Base-by-base conservation (phyloP, 1,284 basidiomycete species). In the Sanghuangporus sanghuang region DNA sequence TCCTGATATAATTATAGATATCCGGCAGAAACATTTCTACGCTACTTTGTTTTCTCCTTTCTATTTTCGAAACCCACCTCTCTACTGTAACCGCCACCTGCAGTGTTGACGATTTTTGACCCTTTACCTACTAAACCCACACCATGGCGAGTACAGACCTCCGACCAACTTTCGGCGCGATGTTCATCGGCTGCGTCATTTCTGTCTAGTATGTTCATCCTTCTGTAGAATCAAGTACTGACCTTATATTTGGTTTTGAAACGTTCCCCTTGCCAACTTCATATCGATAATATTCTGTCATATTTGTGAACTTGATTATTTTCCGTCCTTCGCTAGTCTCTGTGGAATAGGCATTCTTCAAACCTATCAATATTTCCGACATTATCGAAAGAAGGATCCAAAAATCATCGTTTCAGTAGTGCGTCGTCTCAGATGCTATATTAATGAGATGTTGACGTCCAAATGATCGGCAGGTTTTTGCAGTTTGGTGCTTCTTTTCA, bases 161-260 rank as follows among this genome's bases (percentile, higher is more conserved):
- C 14, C 60, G 64, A n/a, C 40, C 59, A 42, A 59, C 60, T 9
- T 65, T 62, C 40, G 64, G 64, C 9, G 61, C 64, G 9, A 65
- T 65, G 64, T 56, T 62, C 61, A 62, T 65, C n/a, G 64, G 64
- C 14, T 54, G 50, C 44, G n/a, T 62, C n/a, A 65, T 65, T n/a
- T 65, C 64, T 7, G 64, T 65, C 16, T 62, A 56, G 64, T 65
- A 57, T 38, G 35, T 53, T 36, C 50, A 14, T 52, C 58, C 39
- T 54, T 40, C 42, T 35, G 7, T n/a, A 18, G 2, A 27, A 52
- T 12, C 12, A 18, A 48, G 18, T 2, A 21, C 48, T 21, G 42
- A 4, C 3, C 3, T 44, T 3, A 44, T 12, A 44, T 44, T 14
- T 14, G 3, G 14, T 44, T 18, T 44, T 3, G 42, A 44, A 12